phyloP scores from a whole-genome alignment of 1,284 basidiomycete species.

The Hortiboletus rubellus region DNA sequence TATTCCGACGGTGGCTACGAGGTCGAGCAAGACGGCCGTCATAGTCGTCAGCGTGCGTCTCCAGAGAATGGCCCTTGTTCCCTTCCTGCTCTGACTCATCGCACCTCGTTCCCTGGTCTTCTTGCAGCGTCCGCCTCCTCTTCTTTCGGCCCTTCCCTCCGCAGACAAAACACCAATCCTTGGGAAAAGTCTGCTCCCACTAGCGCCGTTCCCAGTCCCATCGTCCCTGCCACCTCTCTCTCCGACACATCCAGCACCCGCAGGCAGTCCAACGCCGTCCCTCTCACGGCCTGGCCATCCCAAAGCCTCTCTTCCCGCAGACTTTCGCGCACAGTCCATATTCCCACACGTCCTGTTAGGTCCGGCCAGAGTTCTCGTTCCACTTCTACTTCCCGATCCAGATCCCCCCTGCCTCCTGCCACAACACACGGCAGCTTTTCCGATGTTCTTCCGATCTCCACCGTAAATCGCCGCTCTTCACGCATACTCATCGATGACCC shows the following conservation, averaged over 20 bases:
- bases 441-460: conserved; percentile 51
- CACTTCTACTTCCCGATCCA: conserved; percentile 91
- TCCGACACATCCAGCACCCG: conserved; percentile 65
- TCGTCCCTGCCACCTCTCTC: conserved; percentile 54
- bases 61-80: conserved; percentile 43
- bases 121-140: conserved; percentile 60
- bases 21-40: conserved; percentile 66
- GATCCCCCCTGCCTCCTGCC: conserved; percentile 87
- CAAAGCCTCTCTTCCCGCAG: conserved; percentile 64
- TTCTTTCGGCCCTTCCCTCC: conserved; percentile 62
- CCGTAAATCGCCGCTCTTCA: conserved; percentile 67
- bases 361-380: conserved; percentile 90
- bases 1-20: conserved; percentile 79
- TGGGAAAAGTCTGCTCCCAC: conserved; percentile 64
- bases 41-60: conserved; percentile 76
- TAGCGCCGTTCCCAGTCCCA: conserved; percentile 41
- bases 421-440: conserved; percentile 62
- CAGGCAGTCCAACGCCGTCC: conserved; percentile 51
- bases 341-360: conserved; percentile 63
- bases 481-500: conserved; percentile 76
- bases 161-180: conserved; percentile 63
- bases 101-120: conserved; percentile 54
- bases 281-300: conserved; percentile 56
- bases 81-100: conserved; percentile 52
- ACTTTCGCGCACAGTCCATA: conserved; percentile 78